Base-by-base conservation (phyloP, 768 basidiomycete species). In the Rhodotorula paludigena region DNA sequence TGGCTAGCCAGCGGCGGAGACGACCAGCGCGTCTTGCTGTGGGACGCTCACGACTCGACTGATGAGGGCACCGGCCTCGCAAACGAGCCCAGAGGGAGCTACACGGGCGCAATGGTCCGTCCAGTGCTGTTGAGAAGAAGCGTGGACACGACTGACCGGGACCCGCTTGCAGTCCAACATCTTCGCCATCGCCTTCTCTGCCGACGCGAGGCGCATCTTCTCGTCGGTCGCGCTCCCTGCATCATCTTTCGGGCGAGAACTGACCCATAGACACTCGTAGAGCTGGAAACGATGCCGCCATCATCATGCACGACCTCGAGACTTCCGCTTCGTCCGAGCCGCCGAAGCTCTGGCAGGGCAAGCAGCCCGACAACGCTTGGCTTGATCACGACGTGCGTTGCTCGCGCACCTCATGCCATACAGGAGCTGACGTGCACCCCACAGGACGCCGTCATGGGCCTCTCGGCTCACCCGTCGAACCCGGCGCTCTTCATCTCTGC, bases 231-330 rank as follows among this genome's bases (percentile, higher is more conserved):
- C 18, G 35, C 12, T 8, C 47, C 2, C 18, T 11, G 21, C 28
- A 6, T 21, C 44, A 14, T 28, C 25, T 25, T 33, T 0, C 25
- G 1, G n/a, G 5, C 32, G 5, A 35, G 3, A 21, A 18, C 25
- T 44, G 15, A 45, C 12, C 30, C 55, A 30, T 9, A 12, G 12
- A 23, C 0, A 2, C 25, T 42, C n/a, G 9, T 54, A 64, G 58
- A 0, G 60, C 48, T 11, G 71, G 63, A 0, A 67, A 72, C 58
- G 66, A 69, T 28, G 56, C 55, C 2, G 39, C 45, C 21, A 60
- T 72, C 44, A 16, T 68, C 30, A 47, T 39, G 32, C 54, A 65
- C 60, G 71, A 72, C 55, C 60, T 72, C 57, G 71, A 72, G n/a
- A 54, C 66, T 5, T 44, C 57, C 14, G 30, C 39, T 5, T 14